Evolutionary conservation across 1,284 basidiomycete species (phyloP), one percentile per base, ranked within the genome.

Genomic region (Ganoderma lucidum): DNA sequence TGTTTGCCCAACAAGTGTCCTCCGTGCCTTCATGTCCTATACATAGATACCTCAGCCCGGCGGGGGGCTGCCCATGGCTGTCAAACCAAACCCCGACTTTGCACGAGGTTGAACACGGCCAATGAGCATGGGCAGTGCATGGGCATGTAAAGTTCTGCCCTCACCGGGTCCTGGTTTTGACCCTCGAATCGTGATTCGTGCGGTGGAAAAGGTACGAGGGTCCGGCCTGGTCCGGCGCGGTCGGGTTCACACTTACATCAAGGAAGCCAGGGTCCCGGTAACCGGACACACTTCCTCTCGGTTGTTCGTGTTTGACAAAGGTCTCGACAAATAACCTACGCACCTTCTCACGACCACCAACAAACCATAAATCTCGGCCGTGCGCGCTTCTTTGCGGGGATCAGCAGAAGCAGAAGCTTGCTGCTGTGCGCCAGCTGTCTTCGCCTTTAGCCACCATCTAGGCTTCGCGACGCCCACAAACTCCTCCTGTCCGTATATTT

Each of bases 321-420:
- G 45, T 48, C 45, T 48, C 45, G 45, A n/a, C 45, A 48, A 12
- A 6, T 5, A 10, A 12, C 23, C 48, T 51, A 23, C 48, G 48
- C 30, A 35, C 10, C 51, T 53, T 55, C 53, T 55, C 53, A 55
- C 30, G 53, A 2, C 12, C 30, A 19, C 53, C 28, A 19, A 1
- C 51, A 28, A 56, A 32, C 53, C 53, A 15, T 56, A 15, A 35
- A 56, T 56, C 30, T 56, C 30, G 53, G 30, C 9, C 53, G 6
- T 8, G 53, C 2, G 53, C 9, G 53, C 53, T 55, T 55, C 53
- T 55, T 15, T 56, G 15, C 53, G 15, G 23, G 53, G 53, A 56
- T 56, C 53, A 8, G 53, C 30, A 56, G 53, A 56, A 56, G 53
- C 53, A 56, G 30, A 32, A 56, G 53, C 53, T 35, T 17, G 30